Evolutionary conservation across 1,284 basidiomycete genomes (phyloP), one percentile per base, ranked within the genome.

Genomic region (Ceratobasidium sp.): DNA sequence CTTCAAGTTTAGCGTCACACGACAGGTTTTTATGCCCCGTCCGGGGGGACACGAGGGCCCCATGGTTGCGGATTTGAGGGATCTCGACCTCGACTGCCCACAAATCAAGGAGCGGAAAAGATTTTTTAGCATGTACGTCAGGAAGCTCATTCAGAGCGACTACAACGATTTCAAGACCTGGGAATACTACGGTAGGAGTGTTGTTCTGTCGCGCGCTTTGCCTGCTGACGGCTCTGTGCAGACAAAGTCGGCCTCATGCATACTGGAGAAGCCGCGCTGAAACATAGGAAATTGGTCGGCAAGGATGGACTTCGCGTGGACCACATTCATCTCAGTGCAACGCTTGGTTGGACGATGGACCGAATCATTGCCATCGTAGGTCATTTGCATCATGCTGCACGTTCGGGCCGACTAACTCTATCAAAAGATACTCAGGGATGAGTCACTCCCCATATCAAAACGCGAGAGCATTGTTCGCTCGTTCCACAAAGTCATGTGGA

Each of bases 81-180:
- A 65, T 54, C 32, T 65, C 6, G 42, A 47, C 20, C 49, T 65
- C 22, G 50, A 65, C 31, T 47, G 40, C 35, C 49, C 35, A 22
- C 62, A 65, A n/a, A 65, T 65, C 38, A 65, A 65, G 20, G 62
- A 65, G n/a, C 62, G 62, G 6, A 65, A 65, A n/a, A 47, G 62
- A 2, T 65, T 65, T 54, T 65, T 65, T 38, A 65, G 32, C 17
- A 32, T 52, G 4, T 65, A 65, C 25, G 27, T 65, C 35, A 65
- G 43, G 31, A 17, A 27, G 32, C 20, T 65, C 13, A 65, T 65
- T 31, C 29, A 13, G 38, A 65, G 62, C n/a, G 62, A 65, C 27
- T 65, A 65, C 17, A 65, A 65, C 27, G 62, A 65, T 43, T 65
- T 65, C 35, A 53, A 49, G 50, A 65, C 62, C 4, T 65, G 62